Evolutionary conservation across 2,329 filamentous ascomycete genomes (phyloP).

Genomic region (Cercospora sojina): DNA sequence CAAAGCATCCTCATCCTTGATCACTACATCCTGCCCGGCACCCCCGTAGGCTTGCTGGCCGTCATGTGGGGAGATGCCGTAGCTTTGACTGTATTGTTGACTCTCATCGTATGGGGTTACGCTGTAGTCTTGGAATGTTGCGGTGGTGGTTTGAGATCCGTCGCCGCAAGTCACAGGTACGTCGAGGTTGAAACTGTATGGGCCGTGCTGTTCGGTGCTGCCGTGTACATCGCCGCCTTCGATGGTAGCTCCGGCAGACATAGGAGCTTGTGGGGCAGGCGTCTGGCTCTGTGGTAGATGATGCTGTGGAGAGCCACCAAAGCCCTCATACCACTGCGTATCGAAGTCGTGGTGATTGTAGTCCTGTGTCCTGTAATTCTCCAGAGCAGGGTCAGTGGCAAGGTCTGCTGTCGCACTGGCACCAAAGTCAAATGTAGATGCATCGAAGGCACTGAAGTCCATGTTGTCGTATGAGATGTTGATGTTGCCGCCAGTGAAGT

Average conservation of each 20-base stretch:
- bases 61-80: not conserved
- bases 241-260: slow-evolving; percentile 6
- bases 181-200: not conserved
- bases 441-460: slow-evolving; percentile 32
- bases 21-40: slow-evolving; percentile 16
- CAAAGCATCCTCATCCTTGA: slow-evolving; percentile 15
- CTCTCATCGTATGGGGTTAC: not conserved
- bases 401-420: slow-evolving; percentile 19
- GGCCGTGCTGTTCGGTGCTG: not conserved
- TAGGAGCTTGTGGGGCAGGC: not conserved
- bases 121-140: not conserved
- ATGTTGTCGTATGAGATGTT: slow-evolving; percentile 41
- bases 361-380: slow-evolving; percentile 19
- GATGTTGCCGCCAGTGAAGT: slow-evolving; percentile 44
- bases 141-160: not conserved
- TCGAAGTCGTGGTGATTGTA: slow-evolving; percentile 12
- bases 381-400: slow-evolving; percentile 28
- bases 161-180: not conserved
- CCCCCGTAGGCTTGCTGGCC: slow-evolving; percentile 19
- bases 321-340: slow-evolving; percentile 7
- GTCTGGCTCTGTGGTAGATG: slow-evolving; percentile 4
- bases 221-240: not conserved
- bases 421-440: slow-evolving; percentile 34
- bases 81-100: not conserved
- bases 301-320: slow-evolving; percentile 1